Conservation (phyloP, 495 filamentous ascomycete genomes). For the Tuber umbilicatum region DNA sequence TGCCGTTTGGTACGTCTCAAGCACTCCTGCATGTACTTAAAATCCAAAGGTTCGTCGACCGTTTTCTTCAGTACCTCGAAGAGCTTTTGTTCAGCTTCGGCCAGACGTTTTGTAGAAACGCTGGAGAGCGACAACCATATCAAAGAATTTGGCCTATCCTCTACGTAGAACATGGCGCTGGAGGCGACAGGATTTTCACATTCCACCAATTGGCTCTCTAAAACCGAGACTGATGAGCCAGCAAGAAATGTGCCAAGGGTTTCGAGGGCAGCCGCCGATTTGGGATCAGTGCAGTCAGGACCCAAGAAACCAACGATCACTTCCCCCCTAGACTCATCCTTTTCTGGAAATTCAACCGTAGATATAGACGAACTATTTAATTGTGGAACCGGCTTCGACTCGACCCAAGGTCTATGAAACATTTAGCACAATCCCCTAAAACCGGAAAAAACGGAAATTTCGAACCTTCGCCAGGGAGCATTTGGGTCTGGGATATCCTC, state of each 20-base stretch:
- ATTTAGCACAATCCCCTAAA: background rate
- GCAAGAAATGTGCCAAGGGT: constrained; percentile 76
- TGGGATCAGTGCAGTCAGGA: constrained; percentile 63
- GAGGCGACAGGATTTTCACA: constrained; percentile 79
- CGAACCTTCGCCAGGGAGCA: constrained; percentile 63
- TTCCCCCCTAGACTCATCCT: constrained; percentile 88
- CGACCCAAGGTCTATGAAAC: constrained; percentile 67
- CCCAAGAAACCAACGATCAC: constrained; percentile 77
- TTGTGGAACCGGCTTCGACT: constrained; percentile 68
- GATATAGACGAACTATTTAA: constrained; percentile 63
- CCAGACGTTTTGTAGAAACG: constrained; percentile 79
- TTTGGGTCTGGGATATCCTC: constrained; percentile 67
- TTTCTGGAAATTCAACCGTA: constrained; percentile 87
- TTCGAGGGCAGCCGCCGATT: constrained; percentile 60
- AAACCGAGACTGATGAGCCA: constrained; percentile 81
- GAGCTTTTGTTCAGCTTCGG: constrained; percentile 73
- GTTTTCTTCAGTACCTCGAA: constrained; percentile 76
- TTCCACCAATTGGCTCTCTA: constrained; percentile 90
- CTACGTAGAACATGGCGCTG: constrained; percentile 66
- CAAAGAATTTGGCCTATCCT: constrained; percentile 69
- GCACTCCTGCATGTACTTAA: constrained; percentile 82
- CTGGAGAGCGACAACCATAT: constrained; percentile 76
- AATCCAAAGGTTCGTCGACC: constrained; percentile 70
- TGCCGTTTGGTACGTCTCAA: constrained; percentile 69
- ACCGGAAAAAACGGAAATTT: constrained; percentile 7